A percentile compares a stretch with the other conserved stretches of the same genome.
phyloP scores from a whole-genome alignment of 768 basidiomycete species.

The Tephrocybe sp. region DNA sequence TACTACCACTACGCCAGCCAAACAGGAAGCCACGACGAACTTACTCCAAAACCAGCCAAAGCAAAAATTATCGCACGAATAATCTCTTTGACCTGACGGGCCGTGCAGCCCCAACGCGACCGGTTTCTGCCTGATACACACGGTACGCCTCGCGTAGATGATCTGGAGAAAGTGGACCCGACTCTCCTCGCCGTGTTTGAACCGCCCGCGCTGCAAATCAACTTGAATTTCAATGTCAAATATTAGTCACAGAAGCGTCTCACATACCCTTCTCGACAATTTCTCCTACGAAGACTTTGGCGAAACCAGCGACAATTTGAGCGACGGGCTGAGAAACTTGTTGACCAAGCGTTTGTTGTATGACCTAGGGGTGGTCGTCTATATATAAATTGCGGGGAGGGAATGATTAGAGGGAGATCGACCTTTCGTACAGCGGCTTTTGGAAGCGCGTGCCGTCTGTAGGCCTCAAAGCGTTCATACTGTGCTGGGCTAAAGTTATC shows the following conservation, averaged over 20 bases:
- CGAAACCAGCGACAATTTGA: constrained; percentile 86
- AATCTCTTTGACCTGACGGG: constrained; percentile 69
- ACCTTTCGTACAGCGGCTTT: constrained; percentile 82
- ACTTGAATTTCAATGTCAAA: constrained; percentile 1
- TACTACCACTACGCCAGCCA: too few relatives aligned
- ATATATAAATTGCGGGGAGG: neutral
- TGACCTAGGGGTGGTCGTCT: constrained; percentile 51
- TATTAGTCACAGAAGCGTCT: neutral
- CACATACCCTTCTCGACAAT: constrained; percentile 82
- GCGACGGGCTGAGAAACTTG: constrained; percentile 87
- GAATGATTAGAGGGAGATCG: constrained; percentile 39
- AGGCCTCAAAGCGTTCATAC: constrained; percentile 88
- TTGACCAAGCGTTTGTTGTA: constrained; percentile 78
- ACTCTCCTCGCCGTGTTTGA: constrained; percentile 69
- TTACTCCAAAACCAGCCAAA: too few relatives aligned
- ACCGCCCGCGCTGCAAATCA: constrained; percentile 78
- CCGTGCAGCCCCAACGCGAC: constrained; percentile 75
- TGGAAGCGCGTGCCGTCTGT: constrained; percentile 78
- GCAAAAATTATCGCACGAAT: constrained; percentile 56
- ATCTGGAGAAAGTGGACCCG: constrained; percentile 82
- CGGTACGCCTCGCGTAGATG: constrained; percentile 90
- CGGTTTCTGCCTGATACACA: constrained; percentile 78
- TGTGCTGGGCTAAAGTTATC: constrained; percentile 83
- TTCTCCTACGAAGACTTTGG: constrained; percentile 92
- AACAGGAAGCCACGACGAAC: too few relatives aligned